phyloP scores from a whole-genome alignment of 169 alveolate genomes.

The Plasmodium vivax region DNA sequence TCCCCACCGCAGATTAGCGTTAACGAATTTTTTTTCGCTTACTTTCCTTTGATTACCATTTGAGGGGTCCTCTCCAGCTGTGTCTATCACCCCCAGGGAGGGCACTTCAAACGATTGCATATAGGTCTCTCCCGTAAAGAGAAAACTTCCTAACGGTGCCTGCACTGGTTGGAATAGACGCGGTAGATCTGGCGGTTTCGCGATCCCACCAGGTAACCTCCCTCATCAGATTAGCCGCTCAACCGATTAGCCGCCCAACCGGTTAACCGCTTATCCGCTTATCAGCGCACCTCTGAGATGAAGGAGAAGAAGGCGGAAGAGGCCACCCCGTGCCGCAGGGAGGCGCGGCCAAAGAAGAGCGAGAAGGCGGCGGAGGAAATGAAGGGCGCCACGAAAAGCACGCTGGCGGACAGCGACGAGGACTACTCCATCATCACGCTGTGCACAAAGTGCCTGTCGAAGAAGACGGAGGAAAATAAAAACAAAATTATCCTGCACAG shows the following conservation, averaged over 20 bases:
- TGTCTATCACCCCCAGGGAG: not conserved
- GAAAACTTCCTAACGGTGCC: not conserved
- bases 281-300: not conserved
- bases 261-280: not conserved
- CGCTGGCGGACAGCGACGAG: constrained; percentile 60
- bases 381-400: constrained; percentile 39
- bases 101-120: not conserved
- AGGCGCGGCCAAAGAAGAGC: not conserved
- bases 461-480: constrained; percentile 41
- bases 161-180: not conserved
- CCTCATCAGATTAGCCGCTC: not conserved
- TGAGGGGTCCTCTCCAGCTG: not conserved
- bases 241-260: not conserved
- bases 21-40: not conserved
- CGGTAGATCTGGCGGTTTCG: too few species aligned
- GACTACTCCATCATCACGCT: constrained; percentile 56
- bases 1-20: not conserved
- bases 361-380: constrained; percentile 8
- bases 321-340: not conserved
- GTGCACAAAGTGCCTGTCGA: constrained; percentile 62
- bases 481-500: constrained; percentile 36
- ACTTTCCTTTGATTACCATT: too few species aligned
- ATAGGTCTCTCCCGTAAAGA: not conserved
- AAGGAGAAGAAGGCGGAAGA: constrained; percentile 20
- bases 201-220: not conserved